phyloP scores from a whole-genome alignment of 345 rosid genomes.

The Nasturtium officinale region DNA sequence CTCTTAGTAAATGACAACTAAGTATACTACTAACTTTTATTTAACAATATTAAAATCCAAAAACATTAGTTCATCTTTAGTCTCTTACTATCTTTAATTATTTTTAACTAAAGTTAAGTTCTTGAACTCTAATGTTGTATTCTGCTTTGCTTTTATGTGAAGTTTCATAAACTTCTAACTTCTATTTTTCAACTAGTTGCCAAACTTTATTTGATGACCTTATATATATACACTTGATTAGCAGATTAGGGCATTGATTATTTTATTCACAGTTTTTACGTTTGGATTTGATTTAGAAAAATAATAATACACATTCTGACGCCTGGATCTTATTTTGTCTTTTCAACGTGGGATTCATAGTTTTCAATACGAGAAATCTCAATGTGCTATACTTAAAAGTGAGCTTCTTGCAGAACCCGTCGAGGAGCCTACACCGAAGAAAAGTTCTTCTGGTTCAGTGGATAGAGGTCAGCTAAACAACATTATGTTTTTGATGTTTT shows the following conservation, averaged over 20 bases:
- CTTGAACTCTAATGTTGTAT: constrained; percentile 15
- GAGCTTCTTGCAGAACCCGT: constrained; percentile 56
- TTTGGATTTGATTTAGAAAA: neutral
- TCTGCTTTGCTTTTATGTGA: constrained; percentile 3
- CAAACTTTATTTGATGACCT: neutral
- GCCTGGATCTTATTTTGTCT: neutral
- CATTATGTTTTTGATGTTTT: neutral
- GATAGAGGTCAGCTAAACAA: constrained; percentile 64
- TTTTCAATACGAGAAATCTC: neutral
- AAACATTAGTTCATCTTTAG: neutral
- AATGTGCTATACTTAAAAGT: constrained; percentile 8
- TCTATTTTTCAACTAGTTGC: neutral
- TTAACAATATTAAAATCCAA: constrained; percentile 10
- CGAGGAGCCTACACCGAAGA: constrained; percentile 58
- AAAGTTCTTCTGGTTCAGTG: constrained; percentile 58
- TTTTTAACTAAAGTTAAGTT: constrained; percentile 1
- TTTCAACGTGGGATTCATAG: neutral
- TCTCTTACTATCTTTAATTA: neutral
- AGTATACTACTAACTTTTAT: constrained; percentile 17
- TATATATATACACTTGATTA: neutral
- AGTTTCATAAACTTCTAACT: neutral
- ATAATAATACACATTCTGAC: neutral
- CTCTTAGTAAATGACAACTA: constrained; percentile 13
- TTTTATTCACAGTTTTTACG: neutral
- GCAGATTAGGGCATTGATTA: neutral